Evolutionary conservation across 495 filamentous ascomycete species (phyloP).

Genomic region (Neurospora sp.): DNA sequence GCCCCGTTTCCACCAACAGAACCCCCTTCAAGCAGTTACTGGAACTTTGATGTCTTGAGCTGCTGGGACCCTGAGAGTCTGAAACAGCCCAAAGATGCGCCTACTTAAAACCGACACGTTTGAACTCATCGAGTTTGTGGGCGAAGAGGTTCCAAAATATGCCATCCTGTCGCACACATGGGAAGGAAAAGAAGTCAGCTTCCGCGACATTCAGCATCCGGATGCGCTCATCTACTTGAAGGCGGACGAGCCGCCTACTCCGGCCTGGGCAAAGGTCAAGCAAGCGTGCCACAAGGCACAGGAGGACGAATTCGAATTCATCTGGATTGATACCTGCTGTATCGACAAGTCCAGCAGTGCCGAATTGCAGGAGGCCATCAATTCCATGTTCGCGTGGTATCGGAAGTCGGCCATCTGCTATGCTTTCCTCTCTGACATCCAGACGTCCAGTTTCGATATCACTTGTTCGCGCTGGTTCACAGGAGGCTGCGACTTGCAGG

Average conservation of each 20-base stretch:
- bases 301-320: neutral
- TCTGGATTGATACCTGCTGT: neutral
- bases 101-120: slow-evolving; percentile 1
- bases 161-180: slow-evolving; percentile 28
- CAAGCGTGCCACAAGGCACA: neutral
- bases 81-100: neutral
- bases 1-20: neutral
- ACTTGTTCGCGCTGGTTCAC: neutral
- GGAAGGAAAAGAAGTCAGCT: slow-evolving; percentile 22
- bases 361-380: neutral
- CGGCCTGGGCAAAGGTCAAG: neutral
- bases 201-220: slow-evolving; percentile 7
- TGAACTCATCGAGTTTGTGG: slow-evolving; percentile 2
- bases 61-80: neutral
- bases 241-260: neutral
- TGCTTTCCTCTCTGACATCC: neutral
- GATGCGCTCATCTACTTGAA: neutral
- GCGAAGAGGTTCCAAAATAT: slow-evolving; percentile 1
- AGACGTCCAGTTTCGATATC: neutral
- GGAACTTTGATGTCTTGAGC: neutral
- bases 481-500: neutral
- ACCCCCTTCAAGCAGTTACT: neutral
- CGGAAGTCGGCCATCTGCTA: neutral
- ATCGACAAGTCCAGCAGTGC: neutral
- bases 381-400: neutral